Base-by-base conservation (phyloP, 1,284 basidiomycete genomes). In the Athelia sp. region DNA sequence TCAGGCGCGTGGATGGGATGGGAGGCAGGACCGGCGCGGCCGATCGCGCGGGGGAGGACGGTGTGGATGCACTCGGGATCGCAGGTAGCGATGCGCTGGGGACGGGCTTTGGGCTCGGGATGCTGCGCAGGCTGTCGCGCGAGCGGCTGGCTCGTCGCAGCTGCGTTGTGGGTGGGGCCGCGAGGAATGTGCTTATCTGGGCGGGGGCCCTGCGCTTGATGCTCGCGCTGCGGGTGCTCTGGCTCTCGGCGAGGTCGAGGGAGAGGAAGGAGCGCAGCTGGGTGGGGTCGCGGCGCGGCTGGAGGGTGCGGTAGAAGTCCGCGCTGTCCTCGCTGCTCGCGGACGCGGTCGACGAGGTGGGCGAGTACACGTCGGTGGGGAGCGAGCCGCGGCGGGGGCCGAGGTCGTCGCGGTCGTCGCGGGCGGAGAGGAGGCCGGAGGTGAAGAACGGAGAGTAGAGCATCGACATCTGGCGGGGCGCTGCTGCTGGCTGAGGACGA, bases 21-120 rank as follows among this genome's bases (percentile, higher is more conserved):
- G 48, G 2, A 40, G 21, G 10, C 23, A 0, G 35, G 47, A 32
- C 43, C 42, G 8, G n/a, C 53, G 8, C 58, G 52, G 34, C 58
- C 56, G 3, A 52, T 45, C 15, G 22, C 15, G 57, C 57, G 2
- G 74, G 72, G 14, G 73, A 69, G 31, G 73, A 62, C 17, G 71
- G 68, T 8, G 71, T 64, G 49, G 67, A 48, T 13, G 26, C 26
- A 13, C 13, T 38, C 48, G 77, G 77, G 6, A 73, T 54, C 14
- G 69, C 65, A 17, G 73, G 69, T 9, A 75, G 63, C 10, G 69
- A 69, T 0, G 69, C 61, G 0, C 72, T 78, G 0, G 82, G 83
- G 0, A 71, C 78, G 1, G 83, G 83, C 59, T 84, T 84, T 2
- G 78, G 78, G 1, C 77, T 79, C 3, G 82, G 82, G 15, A 84